A percentile compares a stretch with the other conserved stretches of the same genome.
phyloP scores from a whole-genome alignment of 2,329 filamentous ascomycete genomes.

The Helminthosporium solani region DNA sequence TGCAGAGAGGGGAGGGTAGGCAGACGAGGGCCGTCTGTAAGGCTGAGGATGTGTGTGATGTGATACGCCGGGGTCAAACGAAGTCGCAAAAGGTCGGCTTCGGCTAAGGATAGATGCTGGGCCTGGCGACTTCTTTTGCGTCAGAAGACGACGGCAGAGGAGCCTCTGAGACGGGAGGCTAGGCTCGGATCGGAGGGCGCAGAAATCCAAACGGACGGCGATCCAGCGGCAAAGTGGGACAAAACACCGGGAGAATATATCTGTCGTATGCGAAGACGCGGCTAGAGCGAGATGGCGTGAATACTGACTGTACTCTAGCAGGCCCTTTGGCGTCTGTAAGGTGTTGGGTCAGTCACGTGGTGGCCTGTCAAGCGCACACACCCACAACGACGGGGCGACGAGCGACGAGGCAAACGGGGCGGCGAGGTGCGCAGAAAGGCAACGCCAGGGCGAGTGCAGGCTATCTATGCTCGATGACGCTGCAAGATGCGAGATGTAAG shows the following conservation, averaged over 20 bases:
- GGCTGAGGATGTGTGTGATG: constrained; percentile 22
- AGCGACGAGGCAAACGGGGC: background rate
- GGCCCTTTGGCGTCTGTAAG: background rate
- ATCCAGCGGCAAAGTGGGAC: background rate
- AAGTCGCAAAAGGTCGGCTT: constrained; percentile 17
- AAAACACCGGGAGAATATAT: background rate
- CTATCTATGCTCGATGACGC: constrained; percentile 1
- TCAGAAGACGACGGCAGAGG: constrained; percentile 9
- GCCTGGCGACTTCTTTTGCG: constrained; percentile 8
- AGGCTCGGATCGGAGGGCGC: constrained; percentile 7
- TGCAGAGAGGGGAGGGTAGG: constrained; percentile 4
- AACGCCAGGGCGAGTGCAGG: background rate
- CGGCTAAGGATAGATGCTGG: constrained; percentile 19
- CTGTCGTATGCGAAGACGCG: background rate
- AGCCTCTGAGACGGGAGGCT: constrained; percentile 4
- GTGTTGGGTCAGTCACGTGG: background rate
- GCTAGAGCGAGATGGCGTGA: constrained; percentile 1
- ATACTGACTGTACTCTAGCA: background rate
- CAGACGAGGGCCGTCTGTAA: constrained; percentile 10
- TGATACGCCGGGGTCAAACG: constrained; percentile 22
- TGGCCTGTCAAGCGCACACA: background rate
- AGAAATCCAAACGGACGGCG: background rate
- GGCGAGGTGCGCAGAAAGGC: background rate
- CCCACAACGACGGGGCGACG: background rate
- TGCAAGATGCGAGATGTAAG: constrained; percentile 3